These are phyloP conservation scores for Hypsizygus ulmarius DNA, from an alignment of 1,284 basidiomycete genomes.

Conservation along the genomic window DNA sequence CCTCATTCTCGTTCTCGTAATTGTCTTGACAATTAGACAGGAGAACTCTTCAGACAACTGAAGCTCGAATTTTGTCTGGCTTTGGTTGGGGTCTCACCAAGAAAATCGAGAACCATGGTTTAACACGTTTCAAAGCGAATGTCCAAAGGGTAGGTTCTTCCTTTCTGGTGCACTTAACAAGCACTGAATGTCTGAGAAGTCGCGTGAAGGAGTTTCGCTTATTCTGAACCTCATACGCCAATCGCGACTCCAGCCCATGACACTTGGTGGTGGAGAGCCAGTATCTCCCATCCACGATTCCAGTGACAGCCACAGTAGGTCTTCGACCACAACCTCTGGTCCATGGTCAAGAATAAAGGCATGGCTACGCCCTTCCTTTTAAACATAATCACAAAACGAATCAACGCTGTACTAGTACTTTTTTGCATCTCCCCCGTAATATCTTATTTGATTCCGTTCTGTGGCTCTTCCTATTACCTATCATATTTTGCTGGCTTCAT, in stretches of 20 bases:
- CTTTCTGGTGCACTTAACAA: neutral
- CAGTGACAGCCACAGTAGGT: conserved; percentile 3
- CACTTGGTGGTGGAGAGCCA: conserved; percentile 38
- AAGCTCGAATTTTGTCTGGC: conserved; percentile 71
- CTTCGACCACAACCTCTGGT: conserved; percentile 10
- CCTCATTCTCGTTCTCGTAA: neutral
- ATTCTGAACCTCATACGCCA: conserved; percentile 73
- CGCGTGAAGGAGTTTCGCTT: conserved; percentile 76
- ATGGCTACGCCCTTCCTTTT: conserved; percentile 23
- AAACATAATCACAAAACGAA: conserved; percentile 10
- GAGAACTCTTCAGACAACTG: conserved; percentile 73
- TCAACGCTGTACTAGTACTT: conserved; percentile 1
- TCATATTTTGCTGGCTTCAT: conserved; percentile 5
- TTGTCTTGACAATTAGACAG: conserved; percentile 32
- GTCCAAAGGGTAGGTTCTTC: conserved; percentile 59
- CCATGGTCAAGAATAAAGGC: conserved; percentile 37
- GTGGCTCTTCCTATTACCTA: neutral
- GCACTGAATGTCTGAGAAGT: conserved; percentile 41
- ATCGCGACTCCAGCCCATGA: conserved; percentile 69
- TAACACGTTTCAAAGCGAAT: conserved; percentile 75
- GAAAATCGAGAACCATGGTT: conserved; percentile 73
- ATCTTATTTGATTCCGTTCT: conserved; percentile 4
- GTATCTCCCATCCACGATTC: conserved; percentile 14
- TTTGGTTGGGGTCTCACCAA: conserved; percentile 84
- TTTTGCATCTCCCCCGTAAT: conserved; percentile 4